Evolutionary conservation across 768 basidiomycete species (phyloP).

Genomic region (Pulveroboletus frians): DNA sequence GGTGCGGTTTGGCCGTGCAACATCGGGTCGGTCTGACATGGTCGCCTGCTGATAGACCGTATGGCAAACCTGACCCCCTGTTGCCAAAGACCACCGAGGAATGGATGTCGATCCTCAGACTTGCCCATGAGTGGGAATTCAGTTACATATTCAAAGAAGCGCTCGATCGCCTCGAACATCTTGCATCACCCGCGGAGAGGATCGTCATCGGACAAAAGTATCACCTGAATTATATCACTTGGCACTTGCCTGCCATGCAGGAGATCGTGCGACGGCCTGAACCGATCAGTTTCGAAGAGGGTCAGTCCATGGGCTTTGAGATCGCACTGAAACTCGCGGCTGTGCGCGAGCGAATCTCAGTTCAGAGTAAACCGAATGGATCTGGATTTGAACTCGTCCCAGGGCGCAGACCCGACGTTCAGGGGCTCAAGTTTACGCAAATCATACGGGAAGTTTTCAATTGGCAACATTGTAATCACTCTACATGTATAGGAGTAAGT

Average conservation of each 20-base stretch:
- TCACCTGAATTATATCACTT: conserved; percentile 21
- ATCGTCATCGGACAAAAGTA: conserved; percentile 30
- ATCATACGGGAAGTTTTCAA: not conserved
- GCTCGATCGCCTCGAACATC: conserved; percentile 12
- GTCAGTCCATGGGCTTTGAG: conserved; percentile 24
- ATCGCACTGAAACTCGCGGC: conserved; percentile 10
- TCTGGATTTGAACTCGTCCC: not conserved
- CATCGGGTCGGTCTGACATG: no score
- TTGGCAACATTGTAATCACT: not conserved
- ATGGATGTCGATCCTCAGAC: conserved; percentile 35
- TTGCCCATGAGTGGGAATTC: conserved; percentile 37
- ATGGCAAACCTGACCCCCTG: not conserved
- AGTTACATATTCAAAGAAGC: conserved; percentile 24
- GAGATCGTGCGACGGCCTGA: conserved; percentile 20
- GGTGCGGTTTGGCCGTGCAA: conserved; percentile 2
- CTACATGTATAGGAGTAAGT: no score
- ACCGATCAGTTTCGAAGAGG: conserved; percentile 23
- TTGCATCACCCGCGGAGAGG: conserved; percentile 26
- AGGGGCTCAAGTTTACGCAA: not conserved
- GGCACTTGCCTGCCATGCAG: conserved; percentile 35
- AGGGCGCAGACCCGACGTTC: not conserved
- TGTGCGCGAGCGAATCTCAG: conserved; percentile 7
- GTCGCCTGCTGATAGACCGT: no score
- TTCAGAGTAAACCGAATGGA: not conserved
- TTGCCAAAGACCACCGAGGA: conserved; percentile 13